Evolutionary conservation across 2,329 filamentous ascomycete genomes (phyloP).

Genomic region (Pseudocercospora fijiensis): DNA sequence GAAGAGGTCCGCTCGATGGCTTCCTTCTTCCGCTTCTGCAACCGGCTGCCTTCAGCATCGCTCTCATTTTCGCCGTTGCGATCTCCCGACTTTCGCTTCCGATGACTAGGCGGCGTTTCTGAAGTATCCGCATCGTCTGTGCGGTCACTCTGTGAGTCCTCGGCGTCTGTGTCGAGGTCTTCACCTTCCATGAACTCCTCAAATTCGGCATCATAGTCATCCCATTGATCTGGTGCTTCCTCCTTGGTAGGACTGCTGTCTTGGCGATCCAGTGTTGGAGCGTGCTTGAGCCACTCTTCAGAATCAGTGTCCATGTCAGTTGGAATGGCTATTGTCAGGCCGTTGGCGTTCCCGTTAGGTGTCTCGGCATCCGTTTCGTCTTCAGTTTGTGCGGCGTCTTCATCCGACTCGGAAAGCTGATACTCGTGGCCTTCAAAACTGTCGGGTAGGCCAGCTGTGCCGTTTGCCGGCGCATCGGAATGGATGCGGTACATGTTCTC

Average conservation of each 20-base stretch:
- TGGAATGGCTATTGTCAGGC: slow-evolving; percentile 27
- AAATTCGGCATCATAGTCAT: slow-evolving; percentile 65
- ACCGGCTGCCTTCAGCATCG: slow-evolving; percentile 45
- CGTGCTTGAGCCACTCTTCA: slow-evolving; percentile 50
- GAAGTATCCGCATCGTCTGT: slow-evolving; percentile 21
- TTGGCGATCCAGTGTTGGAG: slow-evolving; percentile 45
- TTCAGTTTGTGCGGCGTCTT: slow-evolving; percentile 43
- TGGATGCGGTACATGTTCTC: slow-evolving; percentile 77
- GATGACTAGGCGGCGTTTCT: slow-evolving; percentile 30
- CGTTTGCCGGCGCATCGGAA: slow-evolving; percentile 66
- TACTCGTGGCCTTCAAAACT: slow-evolving; percentile 36
- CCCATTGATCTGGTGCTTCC: slow-evolving; percentile 42
- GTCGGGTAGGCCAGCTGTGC: slow-evolving; percentile 32
- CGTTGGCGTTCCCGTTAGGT: slow-evolving; percentile 22
- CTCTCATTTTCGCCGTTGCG: slow-evolving; percentile 40
- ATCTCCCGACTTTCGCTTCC: slow-evolving; percentile 36
- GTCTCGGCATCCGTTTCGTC: slow-evolving; percentile 28
- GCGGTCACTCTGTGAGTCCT: slow-evolving; percentile 25
- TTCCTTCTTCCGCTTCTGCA: slow-evolving; percentile 51
- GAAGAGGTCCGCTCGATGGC: slow-evolving; percentile 50
- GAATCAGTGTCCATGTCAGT: slow-evolving; percentile 35
- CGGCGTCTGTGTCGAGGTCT: slow-evolving; percentile 26
- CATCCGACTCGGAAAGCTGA: slow-evolving; percentile 48
- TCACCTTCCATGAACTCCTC: slow-evolving; percentile 65
- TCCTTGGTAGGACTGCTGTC: slow-evolving; percentile 34